Percentiles rank a stretch among this genome's conserved stretches.
These are phyloP conservation scores for Cyclanthera cordifolia DNA, from an alignment of 306 rosid species.

Conservation along the genomic window DNA sequence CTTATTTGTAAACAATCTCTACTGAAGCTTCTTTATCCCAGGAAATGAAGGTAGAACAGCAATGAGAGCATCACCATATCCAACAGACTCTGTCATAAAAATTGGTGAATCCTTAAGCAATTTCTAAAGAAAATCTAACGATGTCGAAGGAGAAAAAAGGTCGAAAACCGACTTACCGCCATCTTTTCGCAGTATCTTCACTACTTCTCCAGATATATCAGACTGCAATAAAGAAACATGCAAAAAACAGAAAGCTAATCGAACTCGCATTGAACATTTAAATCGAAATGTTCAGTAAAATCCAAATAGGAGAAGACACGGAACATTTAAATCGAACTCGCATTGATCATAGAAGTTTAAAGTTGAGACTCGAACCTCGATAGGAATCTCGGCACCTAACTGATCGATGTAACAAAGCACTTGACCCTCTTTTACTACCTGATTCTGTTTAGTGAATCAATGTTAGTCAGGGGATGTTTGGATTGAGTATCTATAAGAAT, in stretches of 20 bases:
- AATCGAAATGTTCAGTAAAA: not conserved
- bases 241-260: not conserved
- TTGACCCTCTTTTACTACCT: slow-evolving; percentile 71
- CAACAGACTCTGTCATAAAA: slow-evolving; percentile 56
- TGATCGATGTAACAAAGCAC: slow-evolving; percentile 76
- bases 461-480: not conserved
- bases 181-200: slow-evolving; percentile 66
- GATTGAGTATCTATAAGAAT: too few species aligned
- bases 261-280: too few species aligned
- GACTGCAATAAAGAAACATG: slow-evolving; percentile 31
- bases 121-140: not conserved
- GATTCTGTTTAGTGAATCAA: slow-evolving; percentile 39
- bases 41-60: slow-evolving; percentile 83
- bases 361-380: slow-evolving; percentile 46
- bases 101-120: not conserved
- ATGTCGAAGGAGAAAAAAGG: not conserved
- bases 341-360: not conserved
- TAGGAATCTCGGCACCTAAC: slow-evolving; percentile 68
- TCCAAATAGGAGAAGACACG: not conserved
- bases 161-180: slow-evolving; percentile 52
- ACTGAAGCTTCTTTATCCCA: slow-evolving; percentile 78
- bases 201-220: slow-evolving; percentile 69
- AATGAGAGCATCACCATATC: slow-evolving; percentile 77
- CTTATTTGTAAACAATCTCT: slow-evolving; percentile 20
- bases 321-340: not conserved